phyloP scores from a whole-genome alignment of 306 rosid genomes.

The Morella rubra region DNA sequence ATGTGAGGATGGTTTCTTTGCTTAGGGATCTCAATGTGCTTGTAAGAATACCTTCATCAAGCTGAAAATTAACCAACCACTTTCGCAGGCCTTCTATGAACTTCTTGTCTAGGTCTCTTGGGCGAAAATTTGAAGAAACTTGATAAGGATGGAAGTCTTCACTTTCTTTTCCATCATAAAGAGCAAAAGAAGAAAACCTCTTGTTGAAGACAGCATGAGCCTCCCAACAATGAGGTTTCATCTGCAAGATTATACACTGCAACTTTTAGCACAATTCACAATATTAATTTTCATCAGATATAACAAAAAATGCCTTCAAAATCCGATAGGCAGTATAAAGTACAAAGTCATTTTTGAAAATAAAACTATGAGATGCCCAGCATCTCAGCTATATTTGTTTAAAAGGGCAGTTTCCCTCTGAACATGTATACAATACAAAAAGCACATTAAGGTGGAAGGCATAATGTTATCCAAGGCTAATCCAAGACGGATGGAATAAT shows the following conservation, averaged over 20 bases:
- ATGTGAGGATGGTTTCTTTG: conserved; percentile 1
- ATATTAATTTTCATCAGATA: conserved; percentile 10
- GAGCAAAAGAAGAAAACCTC: conserved; percentile 56
- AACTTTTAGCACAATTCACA: conserved; percentile 3
- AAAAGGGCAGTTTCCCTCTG: background rate
- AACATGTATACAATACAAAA: background rate
- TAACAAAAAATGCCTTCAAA: background rate
- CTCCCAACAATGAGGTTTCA: conserved; percentile 33
- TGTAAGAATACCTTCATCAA: conserved; percentile 47
- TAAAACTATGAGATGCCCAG: background rate
- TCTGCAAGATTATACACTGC: conserved; percentile 36
- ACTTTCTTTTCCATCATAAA: conserved; percentile 49
- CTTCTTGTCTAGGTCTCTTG: conserved; percentile 35
- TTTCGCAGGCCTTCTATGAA: conserved; percentile 46
- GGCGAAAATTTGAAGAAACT: conserved; percentile 36
- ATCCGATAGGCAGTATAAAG: background rate
- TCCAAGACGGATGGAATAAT: background rate
- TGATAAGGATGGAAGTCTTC: conserved; percentile 51
- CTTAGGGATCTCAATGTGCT: background rate
- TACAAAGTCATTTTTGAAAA: background rate
- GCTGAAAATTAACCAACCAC: conserved; percentile 49
- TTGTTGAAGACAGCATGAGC: conserved; percentile 50
- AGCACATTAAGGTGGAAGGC: background rate
- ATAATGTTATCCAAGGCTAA: background rate
- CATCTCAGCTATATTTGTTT: background rate